Percentiles rank a stretch among this genome's conserved stretches.
Evolutionary conservation across 129 eudicot genomes (phyloP).

Genomic region (Ambrosia trifida): DNA sequence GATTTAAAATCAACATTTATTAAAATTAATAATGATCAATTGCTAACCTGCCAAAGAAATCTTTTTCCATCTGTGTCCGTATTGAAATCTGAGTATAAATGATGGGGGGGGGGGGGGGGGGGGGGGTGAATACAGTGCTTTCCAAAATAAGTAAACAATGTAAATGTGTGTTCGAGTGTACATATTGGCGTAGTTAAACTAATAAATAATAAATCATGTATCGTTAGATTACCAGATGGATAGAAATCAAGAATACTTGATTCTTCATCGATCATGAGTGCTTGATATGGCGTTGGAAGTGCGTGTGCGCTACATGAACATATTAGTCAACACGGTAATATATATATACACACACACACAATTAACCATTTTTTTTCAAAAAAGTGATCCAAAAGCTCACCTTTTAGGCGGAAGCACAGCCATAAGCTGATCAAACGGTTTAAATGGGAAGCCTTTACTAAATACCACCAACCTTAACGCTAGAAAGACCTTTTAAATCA

Average conservation of each 20-base stretch:
- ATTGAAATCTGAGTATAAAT: slow-evolving; percentile 41
- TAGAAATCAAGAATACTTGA: slow-evolving; percentile 50
- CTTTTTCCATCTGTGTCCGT: slow-evolving; percentile 57
- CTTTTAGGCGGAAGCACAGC: slow-evolving; percentile 69
- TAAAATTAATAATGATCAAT: neutral
- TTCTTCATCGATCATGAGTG: slow-evolving; percentile 46
- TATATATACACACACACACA: no score
- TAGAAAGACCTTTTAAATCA: slow-evolving; percentile 57
- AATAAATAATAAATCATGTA: neutral
- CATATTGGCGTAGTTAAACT: neutral
- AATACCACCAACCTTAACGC: slow-evolving; percentile 35
- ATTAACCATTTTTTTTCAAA: no score
- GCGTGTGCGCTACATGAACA: slow-evolving; percentile 52
- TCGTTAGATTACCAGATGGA: slow-evolving; percentile 35
- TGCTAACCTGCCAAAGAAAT: slow-evolving; percentile 61
- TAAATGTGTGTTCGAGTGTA: no score
- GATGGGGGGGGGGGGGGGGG: neutral
- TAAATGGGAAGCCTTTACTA: slow-evolving; percentile 51
- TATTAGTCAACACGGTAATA: neutral
- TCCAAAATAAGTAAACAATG: neutral
- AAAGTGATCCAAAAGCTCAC: slow-evolving; percentile 26
- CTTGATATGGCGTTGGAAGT: slow-evolving; percentile 45
- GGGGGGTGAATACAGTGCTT: neutral
- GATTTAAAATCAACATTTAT: no score
- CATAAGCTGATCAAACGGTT: slow-evolving; percentile 73